Conservation (phyloP, 1,284 basidiomycete genomes). For the Ceratorhiza oryzae-sativae region DNA sequence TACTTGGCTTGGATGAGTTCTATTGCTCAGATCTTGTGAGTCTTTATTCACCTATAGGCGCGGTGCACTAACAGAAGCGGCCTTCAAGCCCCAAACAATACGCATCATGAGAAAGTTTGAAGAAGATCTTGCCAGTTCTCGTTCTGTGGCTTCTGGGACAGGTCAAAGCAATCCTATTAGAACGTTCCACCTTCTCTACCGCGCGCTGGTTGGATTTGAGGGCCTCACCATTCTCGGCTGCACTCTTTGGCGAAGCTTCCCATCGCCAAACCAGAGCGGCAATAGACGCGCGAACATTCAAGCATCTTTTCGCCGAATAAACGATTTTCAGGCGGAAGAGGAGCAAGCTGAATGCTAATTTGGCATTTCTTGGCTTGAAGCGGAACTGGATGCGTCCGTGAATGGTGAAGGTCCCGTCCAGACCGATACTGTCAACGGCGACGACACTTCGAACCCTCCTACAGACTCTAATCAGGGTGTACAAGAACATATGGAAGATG, state of each 20-base stretch:
- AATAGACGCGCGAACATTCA: conserved; percentile 47
- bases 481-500: neutral
- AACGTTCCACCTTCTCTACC: conserved; percentile 51
- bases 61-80: neutral
- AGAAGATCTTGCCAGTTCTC: no score
- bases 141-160: no score
- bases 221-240: conserved; percentile 54
- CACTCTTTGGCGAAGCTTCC: conserved; percentile 54
- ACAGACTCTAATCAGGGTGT: neutral
- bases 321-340: conserved; percentile 46
- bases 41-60: neutral
- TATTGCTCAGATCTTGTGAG: conserved; percentile 42
- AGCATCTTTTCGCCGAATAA: conserved; percentile 51
- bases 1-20: conserved; percentile 52
- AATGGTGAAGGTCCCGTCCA: conserved; percentile 46
- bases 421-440: conserved; percentile 46
- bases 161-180: no score
- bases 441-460: conserved; percentile 38
- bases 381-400: conserved; percentile 46
- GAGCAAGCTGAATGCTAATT: conserved; percentile 48
- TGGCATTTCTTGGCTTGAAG: conserved; percentile 52
- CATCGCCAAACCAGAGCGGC: conserved; percentile 43
- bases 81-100: neutral
- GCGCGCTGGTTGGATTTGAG: conserved; percentile 51
- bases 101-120: conserved; percentile 25